Conservation (phyloP, 805 yeast genomes). For the Lipomyces japonicus region DNA sequence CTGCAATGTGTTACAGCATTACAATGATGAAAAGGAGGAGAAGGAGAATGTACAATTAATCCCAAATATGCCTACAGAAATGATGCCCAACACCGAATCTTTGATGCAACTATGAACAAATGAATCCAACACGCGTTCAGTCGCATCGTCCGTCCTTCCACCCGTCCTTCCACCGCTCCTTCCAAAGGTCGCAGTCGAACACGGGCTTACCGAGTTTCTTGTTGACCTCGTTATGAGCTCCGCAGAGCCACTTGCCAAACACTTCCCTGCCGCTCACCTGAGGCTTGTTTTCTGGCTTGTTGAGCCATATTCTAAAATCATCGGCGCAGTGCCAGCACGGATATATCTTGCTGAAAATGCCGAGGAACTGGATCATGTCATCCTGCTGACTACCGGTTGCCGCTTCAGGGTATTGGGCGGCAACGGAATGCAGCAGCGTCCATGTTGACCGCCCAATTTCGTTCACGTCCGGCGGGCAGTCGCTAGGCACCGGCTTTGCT, state of each 20-base stretch:
- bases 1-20: too few species aligned
- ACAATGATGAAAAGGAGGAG: too few species aligned
- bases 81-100: too few species aligned
- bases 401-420: constrained; percentile 76
- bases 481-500: constrained; percentile 35
- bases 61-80: too few species aligned
- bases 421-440: constrained; percentile 86
- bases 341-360: constrained; percentile 70
- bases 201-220: constrained; percentile 75
- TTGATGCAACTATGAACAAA: too few species aligned
- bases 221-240: constrained; percentile 94
- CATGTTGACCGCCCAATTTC: constrained; percentile 81
- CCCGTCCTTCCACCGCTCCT: constrained; percentile 90
- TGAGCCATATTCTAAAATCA: constrained; percentile 67
- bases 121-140: too few species aligned
- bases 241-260: constrained; percentile 87
- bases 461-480: constrained; percentile 83
- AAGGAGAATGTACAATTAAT: too few species aligned
- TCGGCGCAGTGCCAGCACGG: constrained; percentile 94
- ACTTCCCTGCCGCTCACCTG: constrained; percentile 55
- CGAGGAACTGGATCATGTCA: constrained; percentile 68
- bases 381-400: constrained; percentile 61
- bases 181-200: constrained; percentile 88
- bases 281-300: constrained; percentile 45
- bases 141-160: constrained; percentile 69